Evolutionary conservation across 108 stramenopile genomes (phyloP), one percentile per base, ranked within the genome.

Genomic region (Skeletonema tropicum): DNA sequence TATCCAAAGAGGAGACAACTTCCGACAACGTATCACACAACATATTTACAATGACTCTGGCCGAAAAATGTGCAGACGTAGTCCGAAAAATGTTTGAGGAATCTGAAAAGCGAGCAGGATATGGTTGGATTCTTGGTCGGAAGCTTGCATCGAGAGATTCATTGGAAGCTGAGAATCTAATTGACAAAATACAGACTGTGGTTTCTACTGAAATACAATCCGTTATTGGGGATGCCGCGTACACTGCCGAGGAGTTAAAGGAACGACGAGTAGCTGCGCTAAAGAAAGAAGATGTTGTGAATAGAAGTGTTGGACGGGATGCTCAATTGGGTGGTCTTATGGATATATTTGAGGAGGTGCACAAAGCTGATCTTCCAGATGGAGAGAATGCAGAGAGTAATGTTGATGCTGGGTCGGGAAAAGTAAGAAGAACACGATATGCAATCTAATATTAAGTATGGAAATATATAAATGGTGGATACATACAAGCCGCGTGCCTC

Each of bases 351-450:
- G 55, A 80, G 48, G 64, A 80, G 39, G 79, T 80, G 6, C 79
- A 80, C 46, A 60, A 70, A 13, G 39, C 67, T 30, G 77, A 79
- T 45, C 57, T 79, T 55, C 31, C 65, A 14, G 77, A 79, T 79
- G 71, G 52, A 35, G 32, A 52, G 17, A 72, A 63, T 33, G 32
- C n/a, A 17, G 30, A 15, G 10, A 55, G 31, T 64, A 61, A 25
- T 63, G 33, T 35, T 30, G 71, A 60, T 32, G 29, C 33, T 9
- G 31, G n/a, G 17, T 33, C 71, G 13, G 35, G 38, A 32, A 68
- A 57, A 69, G 72, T 80, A 41, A 73, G 71, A 55, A 66, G 79
- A 60, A 80, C 62, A 26, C 71, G 79, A 33, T 73, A 80, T 73
- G 79, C 79, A 36, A 80, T 80, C 64, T 80, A 39, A 73, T 17